phyloP scores from a whole-genome alignment of 345 rosid genomes.

The Chamaenerion angustifolium region DNA sequence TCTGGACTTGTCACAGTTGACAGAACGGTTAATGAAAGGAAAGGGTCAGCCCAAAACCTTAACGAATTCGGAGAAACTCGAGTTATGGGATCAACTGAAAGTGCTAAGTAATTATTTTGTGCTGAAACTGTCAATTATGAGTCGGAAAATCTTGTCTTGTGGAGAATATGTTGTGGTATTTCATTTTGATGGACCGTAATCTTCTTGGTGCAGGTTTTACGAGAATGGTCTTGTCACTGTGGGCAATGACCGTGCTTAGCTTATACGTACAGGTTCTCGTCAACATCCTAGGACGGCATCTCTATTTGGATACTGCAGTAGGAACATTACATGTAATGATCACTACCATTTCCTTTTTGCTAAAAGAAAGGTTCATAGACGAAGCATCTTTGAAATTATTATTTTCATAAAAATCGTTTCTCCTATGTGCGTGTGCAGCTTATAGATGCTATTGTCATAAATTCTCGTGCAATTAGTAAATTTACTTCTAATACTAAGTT shows the following conservation, averaged over 20 bases:
- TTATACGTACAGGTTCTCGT: conserved; percentile 89
- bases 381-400: neutral
- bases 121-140: neutral
- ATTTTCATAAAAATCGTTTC: too few relatives aligned
- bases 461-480: too few relatives aligned
- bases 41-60: conserved; percentile 53
- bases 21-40: conserved; percentile 64
- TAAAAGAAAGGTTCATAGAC: neutral
- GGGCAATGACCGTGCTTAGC: conserved; percentile 82
- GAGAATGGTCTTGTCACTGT: conserved; percentile 59
- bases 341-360: conserved; percentile 1
- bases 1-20: conserved; percentile 54
- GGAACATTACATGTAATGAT: conserved; percentile 24
- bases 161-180: conserved; percentile 4
- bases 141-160: too few relatives aligned
- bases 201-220: conserved; percentile 62
- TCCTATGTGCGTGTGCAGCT: too few relatives aligned
- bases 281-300: conserved; percentile 88
- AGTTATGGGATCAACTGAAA: conserved; percentile 83
- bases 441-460: too few relatives aligned
- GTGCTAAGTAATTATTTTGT: conserved; percentile 39
- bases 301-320: conserved; percentile 70
- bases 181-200: neutral
- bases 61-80: conserved; percentile 60
- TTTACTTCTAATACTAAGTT: too few relatives aligned